Evolutionary conservation across 1,284 basidiomycete genomes (phyloP), one percentile per base, ranked within the genome.

Genomic region (Pseudomicrostroma phylloplanum): DNA sequence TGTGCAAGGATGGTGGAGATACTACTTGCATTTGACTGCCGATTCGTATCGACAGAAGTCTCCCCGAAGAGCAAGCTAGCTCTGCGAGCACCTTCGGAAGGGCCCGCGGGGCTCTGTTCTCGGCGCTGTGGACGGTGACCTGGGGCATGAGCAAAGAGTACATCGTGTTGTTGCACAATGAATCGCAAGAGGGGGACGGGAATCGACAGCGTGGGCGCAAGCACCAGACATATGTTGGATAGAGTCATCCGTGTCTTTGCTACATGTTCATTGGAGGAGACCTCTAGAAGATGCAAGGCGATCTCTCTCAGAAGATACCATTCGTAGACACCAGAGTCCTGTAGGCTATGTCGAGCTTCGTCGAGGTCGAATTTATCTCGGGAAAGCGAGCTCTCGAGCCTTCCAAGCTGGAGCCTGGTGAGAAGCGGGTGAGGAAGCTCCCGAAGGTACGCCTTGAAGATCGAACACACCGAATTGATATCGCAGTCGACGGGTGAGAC

Each of bases 301-400:
- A 78, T 43, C 63, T 78, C 76, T 55, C 76, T 70, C 15, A 78
- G 62, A 25, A 78, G 62, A 59, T 76, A 78, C 76, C 76, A 78
- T 56, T 76, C 69, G 60, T 59, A 19, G 13, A 25, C 21, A 3
- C 26, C 51, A 39, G 17, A 42, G 6, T 57, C 17, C 40, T 21
- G 40, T 15, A 55, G 54, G 40, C 21, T 25, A 7, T 30, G 8
- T 9, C 57, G 54, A 17, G 59, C 39, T 23, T n/a, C 55, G 12
- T 36, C 51, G 21, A 26, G 46, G 54, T 23, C 53, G 40, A 67
- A 39, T 3, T 57, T 43, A 12, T 57, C 42, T 2, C 65, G 60
- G 0, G 62, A 64, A 53, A 77, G 73, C 7, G 63, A 58, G 21
- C 3, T 19, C 6, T 54, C 51, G 21, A 54, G 15, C 13, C 13